These are phyloP conservation scores for Neckera pumila DNA, from an alignment of 225 moss, liverwort and hornwort genomes.

Conservation along the genomic window DNA sequence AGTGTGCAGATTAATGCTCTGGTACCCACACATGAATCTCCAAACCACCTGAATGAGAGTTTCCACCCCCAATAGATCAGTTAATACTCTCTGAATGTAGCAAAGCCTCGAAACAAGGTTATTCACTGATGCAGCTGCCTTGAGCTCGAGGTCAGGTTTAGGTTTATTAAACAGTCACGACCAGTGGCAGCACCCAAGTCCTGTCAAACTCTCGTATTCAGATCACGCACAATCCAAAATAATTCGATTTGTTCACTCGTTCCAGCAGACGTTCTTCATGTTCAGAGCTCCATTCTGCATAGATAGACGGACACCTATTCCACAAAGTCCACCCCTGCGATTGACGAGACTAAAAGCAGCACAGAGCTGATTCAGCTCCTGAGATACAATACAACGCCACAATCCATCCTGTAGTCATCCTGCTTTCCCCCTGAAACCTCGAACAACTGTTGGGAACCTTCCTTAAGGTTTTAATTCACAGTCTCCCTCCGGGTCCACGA, in stretches of 20 bases:
- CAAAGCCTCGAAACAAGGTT: neutral
- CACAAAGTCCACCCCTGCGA: neutral
- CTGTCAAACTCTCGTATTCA: neutral
- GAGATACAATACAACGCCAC: neutral
- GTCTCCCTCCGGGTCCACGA: neutral
- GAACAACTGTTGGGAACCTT: neutral
- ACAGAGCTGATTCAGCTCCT: neutral
- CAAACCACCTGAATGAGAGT: neutral
- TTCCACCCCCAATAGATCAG: neutral
- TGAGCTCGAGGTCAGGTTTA: neutral
- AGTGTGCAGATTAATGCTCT: neutral
- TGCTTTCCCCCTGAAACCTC: neutral
- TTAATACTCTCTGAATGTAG: neutral
- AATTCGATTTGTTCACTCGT: neutral
- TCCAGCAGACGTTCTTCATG: neutral
- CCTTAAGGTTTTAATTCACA: neutral
- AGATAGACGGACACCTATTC: neutral
- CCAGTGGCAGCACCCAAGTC: conserved; percentile 17
- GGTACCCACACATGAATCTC: neutral
- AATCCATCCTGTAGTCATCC: neutral
- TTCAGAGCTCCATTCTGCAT: neutral
- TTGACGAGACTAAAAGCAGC: neutral
- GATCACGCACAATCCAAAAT: neutral
- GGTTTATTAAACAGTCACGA: conserved; percentile 14
- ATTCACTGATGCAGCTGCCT: conserved; percentile 6